A percentile compares a stretch with the other conserved stretches of the same genome.
Evolutionary conservation across 129 eudicot genomes (phyloP).

Genomic region (Tanacetum coccineum): DNA sequence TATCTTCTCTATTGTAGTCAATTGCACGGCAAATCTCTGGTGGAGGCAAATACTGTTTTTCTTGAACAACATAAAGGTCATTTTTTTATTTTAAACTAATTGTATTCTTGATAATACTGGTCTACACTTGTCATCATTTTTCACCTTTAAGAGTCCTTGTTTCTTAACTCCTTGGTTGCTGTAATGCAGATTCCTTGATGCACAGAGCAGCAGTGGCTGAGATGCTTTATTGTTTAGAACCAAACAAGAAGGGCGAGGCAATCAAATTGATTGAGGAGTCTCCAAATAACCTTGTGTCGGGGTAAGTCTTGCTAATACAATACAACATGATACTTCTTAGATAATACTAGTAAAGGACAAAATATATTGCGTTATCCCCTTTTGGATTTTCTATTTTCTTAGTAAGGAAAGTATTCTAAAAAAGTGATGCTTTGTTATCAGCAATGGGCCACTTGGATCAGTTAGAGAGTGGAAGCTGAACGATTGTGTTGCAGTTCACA

Average conservation of each 20-base stretch:
- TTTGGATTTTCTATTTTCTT: background rate
- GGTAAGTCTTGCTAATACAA: constrained; percentile 29
- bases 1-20: constrained; percentile 44
- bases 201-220: constrained; percentile 96
- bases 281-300: constrained; percentile 34
- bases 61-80: constrained; percentile 78
- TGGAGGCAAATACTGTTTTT: constrained; percentile 65
- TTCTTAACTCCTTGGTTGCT: background rate
- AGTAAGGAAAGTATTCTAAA: too few relatives aligned
- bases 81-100: background rate
- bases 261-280: constrained; percentile 74
- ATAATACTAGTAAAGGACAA: background rate
- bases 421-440: constrained; percentile 25
- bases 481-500: constrained; percentile 79
- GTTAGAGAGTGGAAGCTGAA: constrained; percentile 60
- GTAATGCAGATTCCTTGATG: constrained; percentile 74
- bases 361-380: background rate
- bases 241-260: constrained; percentile 64
- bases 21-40: constrained; percentile 64
- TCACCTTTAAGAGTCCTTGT: constrained; percentile 6
- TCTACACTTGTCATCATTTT: background rate
- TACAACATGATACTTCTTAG: background rate
- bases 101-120: background rate
- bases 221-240: constrained; percentile 77
- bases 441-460: constrained; percentile 53